Evolutionary conservation across 2,329 filamentous ascomycete genomes (phyloP), one percentile per base, ranked within the genome.

Genomic region (Colletotrichum agaves): DNA sequence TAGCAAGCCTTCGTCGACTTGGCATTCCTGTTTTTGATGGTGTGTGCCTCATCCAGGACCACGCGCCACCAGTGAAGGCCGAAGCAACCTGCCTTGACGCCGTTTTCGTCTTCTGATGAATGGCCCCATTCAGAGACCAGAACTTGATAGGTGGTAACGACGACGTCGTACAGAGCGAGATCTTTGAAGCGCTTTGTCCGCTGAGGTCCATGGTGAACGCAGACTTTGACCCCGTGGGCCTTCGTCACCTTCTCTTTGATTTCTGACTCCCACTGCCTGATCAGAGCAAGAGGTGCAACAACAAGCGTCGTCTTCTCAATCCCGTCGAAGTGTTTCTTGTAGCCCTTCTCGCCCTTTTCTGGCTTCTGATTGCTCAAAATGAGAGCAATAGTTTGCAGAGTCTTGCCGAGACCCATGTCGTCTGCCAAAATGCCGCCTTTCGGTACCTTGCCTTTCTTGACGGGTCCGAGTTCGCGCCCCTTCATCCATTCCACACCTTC

Each of bases 341-440:
- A 87, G 0, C 83, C 83, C 41, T 87, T 83, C 5, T 84, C 82
- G 15, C 87, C 84, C 47, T 86, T 85, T 66, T 84, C 80, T 3
- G 92, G 90, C 73, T 91, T 93, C 17, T 89, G 87, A 74, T 98
- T 97, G 62, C 87, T 91, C 41, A 99, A 84, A 46, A 99, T 91
- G 35, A 98, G 85, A 1, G 95, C 90, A 64, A 99, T 92, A 1
- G 94, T 93, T 80, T 99, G 96, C 13, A 99, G 87, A 0, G 96
- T 99, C 84, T 99, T 99, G 66, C 96, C 96, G 13, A 98, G 83
- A 72, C 95, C 95, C 95, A 98, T 97, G 76, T 99, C 96, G 74
- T 99, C 96, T 17, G 96, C 96, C 39, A 99, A 86, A 70, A 99
- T 97, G 17, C 96, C 96, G 39, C 96, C 96, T 73, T 97, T 96